Conservation (phyloP, 345 rosid genomes). For the Draba incana region DNA sequence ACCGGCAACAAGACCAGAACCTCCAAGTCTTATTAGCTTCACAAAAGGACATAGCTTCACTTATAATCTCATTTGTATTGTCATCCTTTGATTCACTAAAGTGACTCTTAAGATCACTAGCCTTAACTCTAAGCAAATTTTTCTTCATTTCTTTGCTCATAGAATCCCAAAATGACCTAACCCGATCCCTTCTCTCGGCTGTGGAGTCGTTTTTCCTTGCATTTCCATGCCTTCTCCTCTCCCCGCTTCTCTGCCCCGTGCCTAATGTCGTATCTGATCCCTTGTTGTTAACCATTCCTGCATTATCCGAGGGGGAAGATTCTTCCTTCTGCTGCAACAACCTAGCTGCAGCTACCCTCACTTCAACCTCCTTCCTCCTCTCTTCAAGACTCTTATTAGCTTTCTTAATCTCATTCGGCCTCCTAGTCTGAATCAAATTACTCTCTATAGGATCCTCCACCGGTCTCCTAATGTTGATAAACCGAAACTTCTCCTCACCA, state of each 20-base stretch:
- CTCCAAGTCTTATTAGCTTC: slow-evolving; percentile 71
- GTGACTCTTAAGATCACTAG: slow-evolving; percentile 65
- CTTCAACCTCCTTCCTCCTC: slow-evolving; percentile 92
- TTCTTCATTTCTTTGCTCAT: slow-evolving; percentile 60
- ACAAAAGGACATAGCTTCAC: slow-evolving; percentile 63
- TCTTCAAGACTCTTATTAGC: slow-evolving; percentile 92
- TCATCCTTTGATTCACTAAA: slow-evolving; percentile 63
- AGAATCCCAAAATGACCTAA: slow-evolving; percentile 71
- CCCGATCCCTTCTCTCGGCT: slow-evolving; percentile 67
- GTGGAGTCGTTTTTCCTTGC: slow-evolving; percentile 59
- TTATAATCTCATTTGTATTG: slow-evolving; percentile 56
- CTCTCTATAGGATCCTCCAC: slow-evolving; percentile 90
- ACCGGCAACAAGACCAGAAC: slow-evolving; percentile 80
- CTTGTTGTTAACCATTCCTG: slow-evolving; percentile 50
- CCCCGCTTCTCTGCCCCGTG: slow-evolving; percentile 61
- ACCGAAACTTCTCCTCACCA: slow-evolving; percentile 80
- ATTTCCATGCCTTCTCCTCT: slow-evolving; percentile 69
- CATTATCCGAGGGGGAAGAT: slow-evolving; percentile 40
- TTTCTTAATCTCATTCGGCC: slow-evolving; percentile 93
- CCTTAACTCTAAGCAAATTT: slow-evolving; percentile 62
- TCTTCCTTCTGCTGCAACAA: slow-evolving; percentile 86
- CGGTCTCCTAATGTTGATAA: slow-evolving; percentile 71
- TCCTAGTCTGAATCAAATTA: slow-evolving; percentile 67
- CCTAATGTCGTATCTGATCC: slow-evolving; percentile 52
- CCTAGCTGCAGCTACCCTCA: slow-evolving; percentile 89